Evolutionary conservation across 1,284 basidiomycete species (phyloP).

Genomic region (Anthracocystis panici-leucophaei): DNA sequence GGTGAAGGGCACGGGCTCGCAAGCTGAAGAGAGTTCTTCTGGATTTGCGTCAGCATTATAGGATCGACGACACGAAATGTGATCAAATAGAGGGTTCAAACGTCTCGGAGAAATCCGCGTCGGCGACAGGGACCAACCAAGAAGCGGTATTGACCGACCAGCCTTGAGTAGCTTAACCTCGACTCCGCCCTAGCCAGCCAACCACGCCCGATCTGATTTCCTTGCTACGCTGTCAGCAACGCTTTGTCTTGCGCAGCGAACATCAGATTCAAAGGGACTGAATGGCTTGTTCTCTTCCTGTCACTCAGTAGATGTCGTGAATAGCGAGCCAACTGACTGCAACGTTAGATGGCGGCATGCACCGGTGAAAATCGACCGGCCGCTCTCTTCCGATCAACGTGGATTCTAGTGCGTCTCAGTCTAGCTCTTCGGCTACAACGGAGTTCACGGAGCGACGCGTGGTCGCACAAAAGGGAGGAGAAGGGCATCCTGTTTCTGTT

Average conservation of each 20-base stretch:
- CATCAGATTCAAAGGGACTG: not conserved
- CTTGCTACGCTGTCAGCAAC: conserved; percentile 1
- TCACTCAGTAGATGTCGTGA: not conserved
- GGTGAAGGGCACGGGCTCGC: not conserved
- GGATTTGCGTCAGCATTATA: conserved; percentile 22
- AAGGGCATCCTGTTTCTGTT: too few relatives aligned
- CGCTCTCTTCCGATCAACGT: conserved; percentile 1
- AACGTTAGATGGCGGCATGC: not conserved
- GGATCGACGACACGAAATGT: too few relatives aligned
- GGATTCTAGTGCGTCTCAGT: not conserved
- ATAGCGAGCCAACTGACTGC: not conserved
- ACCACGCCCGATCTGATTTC: not conserved
- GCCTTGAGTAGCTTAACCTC: conserved; percentile 12
- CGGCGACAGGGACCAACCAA: conserved; percentile 7
- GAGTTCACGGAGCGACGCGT: conserved; percentile 31
- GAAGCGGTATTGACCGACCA: conserved; percentile 40
- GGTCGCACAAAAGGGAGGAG: not conserved
- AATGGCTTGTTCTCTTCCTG: not conserved
- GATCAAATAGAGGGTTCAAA: not conserved
- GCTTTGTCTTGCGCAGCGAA: not conserved
- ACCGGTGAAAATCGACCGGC: conserved; percentile 18
- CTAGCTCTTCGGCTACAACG: conserved; percentile 27
- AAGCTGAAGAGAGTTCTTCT: conserved; percentile 18
- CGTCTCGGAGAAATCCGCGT: conserved; percentile 35
- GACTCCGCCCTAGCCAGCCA: not conserved